Base-by-base conservation (phyloP, 495 filamentous ascomycete species). In the Terfezia claveryi region DNA sequence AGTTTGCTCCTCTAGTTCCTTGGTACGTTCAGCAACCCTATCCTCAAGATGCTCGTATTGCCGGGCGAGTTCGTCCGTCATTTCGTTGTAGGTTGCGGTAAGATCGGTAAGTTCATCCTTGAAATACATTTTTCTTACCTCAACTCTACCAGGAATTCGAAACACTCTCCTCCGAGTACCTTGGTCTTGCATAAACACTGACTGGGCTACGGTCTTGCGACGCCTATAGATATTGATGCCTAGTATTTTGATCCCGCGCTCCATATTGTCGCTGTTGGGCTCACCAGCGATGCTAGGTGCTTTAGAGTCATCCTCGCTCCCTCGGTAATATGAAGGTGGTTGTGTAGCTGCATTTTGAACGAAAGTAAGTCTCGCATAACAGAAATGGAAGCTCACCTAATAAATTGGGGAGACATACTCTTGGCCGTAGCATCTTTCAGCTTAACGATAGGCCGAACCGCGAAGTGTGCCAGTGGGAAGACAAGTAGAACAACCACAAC, bases 31-130 rank as follows among this genome's bases (percentile, higher is more conserved):
- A 0, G 74, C 75, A 12, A 94, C 87, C 52, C 87, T 81, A 53
- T 91, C 81, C 61, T 94, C 88, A 23, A 94, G 70, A 9, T 76
- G 79, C 50, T 76, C 77, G 59, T 94, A 94, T 61, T 94, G 88
- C 64, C 83, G 82, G 57, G 85, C 72, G 37, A 94, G 70, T 62
- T 95, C 87, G 49, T 93, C 85, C 1, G 83, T 81, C 87, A 95
- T 95, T 57, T 85, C 83, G 61, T 95, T 95, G 66, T 91, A 95
- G 0, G 86, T 91, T 50, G 71, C 67, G 0, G 87, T 93, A 20
- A 94, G 71, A 60, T 94, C 87, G 0, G 86, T 89, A 11, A 94
- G 70, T 62, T 94, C 87, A 63, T 94, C 87, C 10, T 83, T 83
- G 37, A 94, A 71, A 23, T 77, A 68, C 58, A 87, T 81, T 52